Conservation (phyloP, 106 monocot species). For the Dioscorea dumetorum region DNA sequence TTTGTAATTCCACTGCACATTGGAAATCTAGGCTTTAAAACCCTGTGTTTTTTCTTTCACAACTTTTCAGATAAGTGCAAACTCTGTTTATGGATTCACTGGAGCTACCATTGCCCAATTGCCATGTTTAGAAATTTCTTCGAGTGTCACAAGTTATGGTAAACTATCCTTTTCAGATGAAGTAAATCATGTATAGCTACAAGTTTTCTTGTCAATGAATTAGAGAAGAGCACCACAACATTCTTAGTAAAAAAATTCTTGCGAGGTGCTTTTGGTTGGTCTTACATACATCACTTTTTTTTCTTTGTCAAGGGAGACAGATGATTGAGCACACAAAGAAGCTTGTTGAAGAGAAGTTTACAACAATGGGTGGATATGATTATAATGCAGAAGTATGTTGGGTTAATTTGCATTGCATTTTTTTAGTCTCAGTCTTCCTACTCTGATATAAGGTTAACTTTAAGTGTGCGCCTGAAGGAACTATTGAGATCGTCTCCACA, state of each 20-base stretch:
- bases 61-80: constrained; percentile 84
- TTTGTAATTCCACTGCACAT: neutral
- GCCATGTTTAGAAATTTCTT: constrained; percentile 97
- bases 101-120: constrained; percentile 97
- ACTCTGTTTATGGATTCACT: constrained; percentile 99
- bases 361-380: constrained; percentile 70
- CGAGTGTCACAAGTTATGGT: constrained; percentile 99
- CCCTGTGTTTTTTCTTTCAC: neutral
- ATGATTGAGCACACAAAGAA: constrained; percentile 99
- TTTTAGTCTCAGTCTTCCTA: too few relatives aligned
- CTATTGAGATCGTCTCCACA: too few relatives aligned
- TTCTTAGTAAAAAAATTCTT: neutral
- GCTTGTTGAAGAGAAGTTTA: constrained; percentile 94
- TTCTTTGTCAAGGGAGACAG: constrained; percentile 65
- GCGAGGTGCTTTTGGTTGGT: neutral
- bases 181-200: too few relatives aligned
- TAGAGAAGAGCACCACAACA: neutral
- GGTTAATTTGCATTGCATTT: neutral
- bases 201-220: too few relatives aligned
- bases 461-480: too few relatives aligned
- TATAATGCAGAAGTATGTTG: constrained; percentile 86
- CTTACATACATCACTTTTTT: constrained; percentile 1
- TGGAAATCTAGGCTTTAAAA: neutral
- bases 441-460: too few relatives aligned
- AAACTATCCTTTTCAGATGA: constrained; percentile 9